Conservation (phyloP, 768 basidiomycete species). For the Tulasnella sp. region DNA sequence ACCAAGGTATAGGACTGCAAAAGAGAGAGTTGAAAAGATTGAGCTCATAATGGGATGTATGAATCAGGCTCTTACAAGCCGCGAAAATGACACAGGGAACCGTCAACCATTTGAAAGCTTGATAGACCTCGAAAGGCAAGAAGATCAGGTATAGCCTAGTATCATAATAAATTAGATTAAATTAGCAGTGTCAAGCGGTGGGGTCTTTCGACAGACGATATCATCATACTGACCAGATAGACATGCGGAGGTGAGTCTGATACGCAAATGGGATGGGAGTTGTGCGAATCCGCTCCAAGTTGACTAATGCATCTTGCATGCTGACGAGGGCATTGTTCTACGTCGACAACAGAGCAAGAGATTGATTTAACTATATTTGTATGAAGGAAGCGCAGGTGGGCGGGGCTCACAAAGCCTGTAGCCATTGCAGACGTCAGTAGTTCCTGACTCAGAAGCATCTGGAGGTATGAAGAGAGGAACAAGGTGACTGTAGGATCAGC, state of each 20-base stretch:
- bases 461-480: slow-evolving; percentile 43
- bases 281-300: slow-evolving; percentile 51
- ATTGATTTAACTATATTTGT: neutral
- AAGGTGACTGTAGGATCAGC: slow-evolving; percentile 42
- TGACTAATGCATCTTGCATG: slow-evolving; percentile 47
- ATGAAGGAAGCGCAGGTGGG: no score
- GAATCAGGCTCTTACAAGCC: neutral
- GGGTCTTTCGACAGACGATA: no score
- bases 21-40: neutral
- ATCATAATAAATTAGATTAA: no score
- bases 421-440: slow-evolving; percentile 43
- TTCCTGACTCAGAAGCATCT: slow-evolving; percentile 36
- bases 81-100: slow-evolving; percentile 27
- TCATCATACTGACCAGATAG: slow-evolving; percentile 37
- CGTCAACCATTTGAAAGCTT: slow-evolving; percentile 36
- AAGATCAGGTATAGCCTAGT: slow-evolving; percentile 28
- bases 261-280: slow-evolving; percentile 62
- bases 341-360: no score
- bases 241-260: slow-evolving; percentile 54
- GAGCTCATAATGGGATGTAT: neutral
- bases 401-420: slow-evolving; percentile 35
- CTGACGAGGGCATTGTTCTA: slow-evolving; percentile 29
- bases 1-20: slow-evolving; percentile 21
- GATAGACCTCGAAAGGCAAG: slow-evolving; percentile 40
- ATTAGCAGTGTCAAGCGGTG: no score